phyloP scores from a whole-genome alignment of 129 eudicot genomes.

The Apium graveolens region DNA sequence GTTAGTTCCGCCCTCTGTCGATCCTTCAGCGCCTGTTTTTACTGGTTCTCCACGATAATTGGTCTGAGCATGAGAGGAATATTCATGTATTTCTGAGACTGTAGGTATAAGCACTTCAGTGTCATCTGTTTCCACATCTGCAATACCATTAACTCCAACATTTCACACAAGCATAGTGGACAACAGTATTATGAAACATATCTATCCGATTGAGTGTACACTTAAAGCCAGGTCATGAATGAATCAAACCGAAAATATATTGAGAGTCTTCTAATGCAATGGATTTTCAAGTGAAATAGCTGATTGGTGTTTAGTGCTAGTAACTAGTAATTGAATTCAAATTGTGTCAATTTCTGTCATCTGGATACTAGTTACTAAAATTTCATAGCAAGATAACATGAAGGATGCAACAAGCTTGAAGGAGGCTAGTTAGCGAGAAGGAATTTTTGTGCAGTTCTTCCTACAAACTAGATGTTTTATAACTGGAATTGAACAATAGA shows the following conservation, averaged over 20 bases:
- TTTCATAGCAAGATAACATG: neutral
- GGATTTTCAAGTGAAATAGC: neutral
- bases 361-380: neutral
- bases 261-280: neutral
- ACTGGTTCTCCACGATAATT: neutral
- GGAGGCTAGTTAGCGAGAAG: neutral
- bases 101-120: conserved; percentile 10
- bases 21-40: neutral
- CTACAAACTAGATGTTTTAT: neutral
- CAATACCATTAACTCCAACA: conserved; percentile 16
- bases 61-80: conserved; percentile 4
- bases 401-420: neutral
- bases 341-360: neutral
- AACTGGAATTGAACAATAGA: neutral
- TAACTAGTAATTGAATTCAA: neutral
- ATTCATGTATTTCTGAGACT: conserved; percentile 8
- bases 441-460: neutral
- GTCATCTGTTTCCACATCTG: conserved; percentile 12
- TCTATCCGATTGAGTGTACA: neutral
- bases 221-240: neutral
- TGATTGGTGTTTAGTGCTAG: neutral
- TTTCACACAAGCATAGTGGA: neutral
- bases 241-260: neutral
- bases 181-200: neutral
- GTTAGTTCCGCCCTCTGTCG: conserved; percentile 4